Conservation (phyloP, 1,284 basidiomycete genomes). For the Mycosarcoma mackinlayi region DNA sequence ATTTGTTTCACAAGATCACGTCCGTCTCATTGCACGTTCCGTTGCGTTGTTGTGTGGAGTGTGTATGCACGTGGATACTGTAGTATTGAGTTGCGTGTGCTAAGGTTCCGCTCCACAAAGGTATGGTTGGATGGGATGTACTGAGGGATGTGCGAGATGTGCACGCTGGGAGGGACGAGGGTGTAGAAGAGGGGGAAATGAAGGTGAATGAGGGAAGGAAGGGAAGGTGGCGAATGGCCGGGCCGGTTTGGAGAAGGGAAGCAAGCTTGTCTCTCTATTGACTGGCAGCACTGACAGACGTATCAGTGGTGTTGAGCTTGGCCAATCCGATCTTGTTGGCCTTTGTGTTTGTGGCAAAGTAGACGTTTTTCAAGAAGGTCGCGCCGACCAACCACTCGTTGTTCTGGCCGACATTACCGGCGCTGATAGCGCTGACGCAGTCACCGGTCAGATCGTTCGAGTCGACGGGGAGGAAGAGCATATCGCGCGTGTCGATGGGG, state of each 20-base stretch:
- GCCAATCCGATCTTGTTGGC: conserved; percentile 80
- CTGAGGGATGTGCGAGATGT: too few relatives aligned
- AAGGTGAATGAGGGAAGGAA: too few relatives aligned
- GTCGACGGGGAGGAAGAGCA: conserved; percentile 78
- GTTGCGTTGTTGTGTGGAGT: too few relatives aligned
- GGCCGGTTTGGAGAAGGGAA: too few relatives aligned
- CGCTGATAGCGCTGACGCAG: conserved; percentile 80
- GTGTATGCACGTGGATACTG: too few relatives aligned
- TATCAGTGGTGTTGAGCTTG: conserved; percentile 36
- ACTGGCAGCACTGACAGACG: conserved; percentile 1
- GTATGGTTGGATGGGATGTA: too few relatives aligned
- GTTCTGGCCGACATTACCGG: conserved; percentile 71
- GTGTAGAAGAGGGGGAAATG: neutral
- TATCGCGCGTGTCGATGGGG: conserved; percentile 71
- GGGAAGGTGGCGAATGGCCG: too few relatives aligned
- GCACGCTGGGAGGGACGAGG: neutral
- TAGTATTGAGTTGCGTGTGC: too few relatives aligned
- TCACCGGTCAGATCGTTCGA: conserved; percentile 75
- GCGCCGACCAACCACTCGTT: conserved; percentile 77
- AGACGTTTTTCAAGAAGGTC: conserved; percentile 67
- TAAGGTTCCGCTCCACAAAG: too few relatives aligned
- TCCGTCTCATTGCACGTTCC: too few relatives aligned
- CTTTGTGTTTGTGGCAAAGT: conserved; percentile 77
- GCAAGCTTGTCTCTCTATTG: too few relatives aligned
- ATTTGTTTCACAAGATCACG: too few relatives aligned